Evolutionary conservation across 306 rosid species (phyloP).

Genomic region (Vicia villosa): DNA sequence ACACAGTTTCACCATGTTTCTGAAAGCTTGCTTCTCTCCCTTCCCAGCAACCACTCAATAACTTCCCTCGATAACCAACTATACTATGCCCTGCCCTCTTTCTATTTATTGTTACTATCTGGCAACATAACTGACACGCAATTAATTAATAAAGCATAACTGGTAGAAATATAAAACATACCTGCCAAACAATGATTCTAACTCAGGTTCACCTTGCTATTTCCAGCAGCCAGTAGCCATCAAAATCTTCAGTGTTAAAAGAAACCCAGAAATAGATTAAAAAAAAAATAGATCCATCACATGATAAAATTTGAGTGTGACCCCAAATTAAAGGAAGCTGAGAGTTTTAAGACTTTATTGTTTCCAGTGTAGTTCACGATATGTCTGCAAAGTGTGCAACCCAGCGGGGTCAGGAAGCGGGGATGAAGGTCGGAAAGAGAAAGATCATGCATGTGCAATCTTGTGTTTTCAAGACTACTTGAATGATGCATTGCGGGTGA

Average conservation of each 20-base stretch:
- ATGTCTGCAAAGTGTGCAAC: neutral
- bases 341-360: neutral
- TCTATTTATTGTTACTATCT: no score
- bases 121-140: no score
- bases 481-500: neutral
- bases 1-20: no score
- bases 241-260: neutral
- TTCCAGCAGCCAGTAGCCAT: neutral
- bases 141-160: no score
- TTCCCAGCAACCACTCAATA: no score
- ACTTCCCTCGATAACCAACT: no score
- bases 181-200: neutral
- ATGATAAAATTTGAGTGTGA: neutral
- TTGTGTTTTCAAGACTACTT: neutral
- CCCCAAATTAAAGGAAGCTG: neutral
- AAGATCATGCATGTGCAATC: no score
- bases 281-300: neutral
- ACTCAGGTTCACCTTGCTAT: neutral
- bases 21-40: no score
- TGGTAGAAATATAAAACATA: no score
- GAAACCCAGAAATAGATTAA: neutral
- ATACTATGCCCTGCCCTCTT: no score
- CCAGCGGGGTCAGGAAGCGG: neutral
- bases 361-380: neutral
- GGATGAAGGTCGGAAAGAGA: neutral